Conservation (phyloP, 2,329 filamentous ascomycete species). For the Graphilbum sp. region DNA sequence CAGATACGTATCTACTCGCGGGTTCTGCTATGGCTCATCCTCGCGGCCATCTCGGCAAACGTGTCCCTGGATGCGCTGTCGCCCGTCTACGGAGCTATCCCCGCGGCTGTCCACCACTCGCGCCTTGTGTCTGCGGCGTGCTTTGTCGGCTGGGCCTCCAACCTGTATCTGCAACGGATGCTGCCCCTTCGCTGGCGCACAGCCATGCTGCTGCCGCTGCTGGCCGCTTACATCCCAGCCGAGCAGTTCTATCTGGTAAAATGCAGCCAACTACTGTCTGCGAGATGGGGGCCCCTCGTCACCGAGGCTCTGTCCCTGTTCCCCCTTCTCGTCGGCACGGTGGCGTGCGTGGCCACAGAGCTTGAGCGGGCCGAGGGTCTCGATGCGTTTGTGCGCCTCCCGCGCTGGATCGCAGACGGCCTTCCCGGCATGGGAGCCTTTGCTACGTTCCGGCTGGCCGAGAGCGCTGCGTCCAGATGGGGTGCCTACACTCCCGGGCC, state of each 20-base stretch:
- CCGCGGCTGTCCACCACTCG: constrained; percentile 55
- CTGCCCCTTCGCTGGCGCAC: constrained; percentile 18
- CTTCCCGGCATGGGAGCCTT: constrained; percentile 51
- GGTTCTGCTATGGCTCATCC: constrained; percentile 27
- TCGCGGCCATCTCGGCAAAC: constrained; percentile 49
- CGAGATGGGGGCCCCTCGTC: constrained; percentile 54
- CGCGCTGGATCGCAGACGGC: constrained; percentile 43
- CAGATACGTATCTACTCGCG: constrained; percentile 26
- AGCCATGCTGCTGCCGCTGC: constrained; percentile 45
- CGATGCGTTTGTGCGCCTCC: constrained; percentile 33
- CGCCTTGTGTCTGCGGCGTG: constrained; percentile 48
- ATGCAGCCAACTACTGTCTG: constrained; percentile 49
- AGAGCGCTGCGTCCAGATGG: constrained; percentile 12
- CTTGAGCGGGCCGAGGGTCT: constrained; percentile 34
- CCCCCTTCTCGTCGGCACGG: constrained; percentile 47
- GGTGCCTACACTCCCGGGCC: not conserved
- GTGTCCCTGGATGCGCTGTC: constrained; percentile 63
- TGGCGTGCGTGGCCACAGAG: constrained; percentile 45
- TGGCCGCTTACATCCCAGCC: constrained; percentile 60
- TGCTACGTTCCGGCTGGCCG: constrained; percentile 39
- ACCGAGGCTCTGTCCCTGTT: constrained; percentile 61
- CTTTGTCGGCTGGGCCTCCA: constrained; percentile 56
- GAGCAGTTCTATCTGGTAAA: constrained; percentile 57
- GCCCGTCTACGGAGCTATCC: constrained; percentile 77
- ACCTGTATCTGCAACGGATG: constrained; percentile 34